Evolutionary conservation across 345 rosid species (phyloP), one percentile per base, ranked within the genome.

Genomic region (Aurinia saxatilis): DNA sequence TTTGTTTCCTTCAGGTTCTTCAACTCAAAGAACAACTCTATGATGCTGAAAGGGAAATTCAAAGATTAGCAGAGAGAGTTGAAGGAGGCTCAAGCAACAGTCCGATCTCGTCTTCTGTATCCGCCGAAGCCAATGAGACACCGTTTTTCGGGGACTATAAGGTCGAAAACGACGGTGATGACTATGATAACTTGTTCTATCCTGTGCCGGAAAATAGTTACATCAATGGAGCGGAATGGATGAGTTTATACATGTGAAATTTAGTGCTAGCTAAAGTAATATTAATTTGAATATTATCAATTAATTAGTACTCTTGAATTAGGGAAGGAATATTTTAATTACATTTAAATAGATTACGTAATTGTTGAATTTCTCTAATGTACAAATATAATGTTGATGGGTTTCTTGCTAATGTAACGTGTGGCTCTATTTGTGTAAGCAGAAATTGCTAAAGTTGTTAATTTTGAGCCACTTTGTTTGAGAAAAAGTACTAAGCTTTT

Each of bases 1-100:
- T 5, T n/a, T 16, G 16, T 40, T 5, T 11, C 11, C 34, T 41
- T 13, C 67, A 90, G 98, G 82, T 91, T 14, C 10, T 78, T 33
- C 71, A 70, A 71, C 88, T 91, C 29, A 88, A 79, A 13, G 86
- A 82, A 13, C 78, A 80, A 36, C 82, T 83, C 2, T 51, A 16
- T 4, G 89, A 78, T n/a, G 77, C 91, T 3, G 79, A 80, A 37
- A 84, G 77, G 21, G 89, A 85, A 50, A 81, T 81, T 19, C 83
- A 79, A 44, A 72, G 72, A 66, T 17, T 84, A 57, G 62, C 81
- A 14, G 85, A 82, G 57, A 71, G 73, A 6, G 65, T 48, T 1
- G 87, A 80, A 18, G 82, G 77, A 29, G 72, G 71, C 11, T 82
- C 82, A 0, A 63, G 65, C 42, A 78, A 74, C 46, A 82, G 79